Evolutionary conservation across 352 stramenopile genomes (phyloP), one percentile per base, ranked within the genome.

Genomic region (Pythium coloratum): DNA sequence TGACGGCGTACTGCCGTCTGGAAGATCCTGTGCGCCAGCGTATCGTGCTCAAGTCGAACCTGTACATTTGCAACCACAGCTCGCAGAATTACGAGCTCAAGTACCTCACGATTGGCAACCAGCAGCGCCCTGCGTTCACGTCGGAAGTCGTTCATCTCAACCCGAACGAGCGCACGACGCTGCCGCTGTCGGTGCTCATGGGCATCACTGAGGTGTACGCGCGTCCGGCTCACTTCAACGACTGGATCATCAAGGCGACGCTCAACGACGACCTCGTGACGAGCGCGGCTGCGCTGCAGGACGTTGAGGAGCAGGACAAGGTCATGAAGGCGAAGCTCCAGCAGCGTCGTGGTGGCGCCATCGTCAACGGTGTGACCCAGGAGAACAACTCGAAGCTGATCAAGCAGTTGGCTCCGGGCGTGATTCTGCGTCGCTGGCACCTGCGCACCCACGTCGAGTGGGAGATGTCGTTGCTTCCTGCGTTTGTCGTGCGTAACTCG

Each of bases 401-500:
- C 34, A 92, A 92, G 65, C 67, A 81, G 47, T 69, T 96, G 32
- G 83, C 82, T 2, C 79, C 88, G 6, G 92, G 89, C 54, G 76
- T 96, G 59, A 73, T 92, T 18, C 64, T 96, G 32, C 84, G 84
- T 51, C 86, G 84, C 30, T 94, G 84, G 86, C 73, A 89, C 62
- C 55, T 92, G 18, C 82, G 76, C n/a, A 83, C 82, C 5, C 77
- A 91, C 62, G 86, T 94, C 38, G 84, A 94, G 59, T 96, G 81
- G 81, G 88, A 96, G 67, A 64, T 94, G 5, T 84, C 82, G 6
- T 62, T 96, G 13, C 38, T 94, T 12, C 82, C 88, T 59, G 75
- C 83, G n/a, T 92, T 96, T 59, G 83, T 94, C 13, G 76, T 96
- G 20, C 88, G 86, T n/a, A 96, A 96, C 65, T 91, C 88, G 42